Percentiles rank a stretch among this genome's conserved stretches.
These are phyloP conservation scores for Ceratorhiza oryzae-sativae DNA, from an alignment of 1,284 basidiomycete species.

Conservation along the genomic window DNA sequence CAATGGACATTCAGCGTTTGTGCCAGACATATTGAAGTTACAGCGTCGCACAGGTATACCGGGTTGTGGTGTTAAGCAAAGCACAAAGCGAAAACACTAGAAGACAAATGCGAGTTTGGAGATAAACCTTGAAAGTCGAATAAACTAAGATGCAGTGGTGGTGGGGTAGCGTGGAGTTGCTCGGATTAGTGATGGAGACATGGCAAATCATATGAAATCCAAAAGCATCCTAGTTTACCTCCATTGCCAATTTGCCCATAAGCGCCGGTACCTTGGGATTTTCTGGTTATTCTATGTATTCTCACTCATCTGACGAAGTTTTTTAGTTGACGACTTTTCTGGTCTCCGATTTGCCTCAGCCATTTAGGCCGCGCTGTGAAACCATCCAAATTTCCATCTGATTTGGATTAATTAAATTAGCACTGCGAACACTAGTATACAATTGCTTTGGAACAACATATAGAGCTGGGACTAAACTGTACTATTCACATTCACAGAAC, in stretches of 20 bases:
- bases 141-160: too few species aligned
- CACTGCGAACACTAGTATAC: too few species aligned
- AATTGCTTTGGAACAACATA: too few species aligned
- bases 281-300: neutral
- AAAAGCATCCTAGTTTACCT: neutral
- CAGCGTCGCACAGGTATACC: too few species aligned
- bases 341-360: too few species aligned
- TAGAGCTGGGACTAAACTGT: too few species aligned
- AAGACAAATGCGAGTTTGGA: neutral
- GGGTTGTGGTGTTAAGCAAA: neutral
- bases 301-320: neutral
- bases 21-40: neutral
- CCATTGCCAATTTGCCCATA: slow-evolving; percentile 1
- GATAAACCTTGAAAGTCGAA: too few species aligned
- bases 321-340: too few species aligned
- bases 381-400: too few species aligned
- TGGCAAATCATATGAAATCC: neutral
- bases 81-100: neutral
- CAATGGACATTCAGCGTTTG: neutral
- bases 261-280: neutral
- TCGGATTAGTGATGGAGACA: neutral
- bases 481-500: too few species aligned
- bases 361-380: too few species aligned
- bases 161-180: neutral
- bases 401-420: too few species aligned